Percentiles rank a stretch among this genome's conserved stretches.
Conservation (phyloP, 2,329 filamentous ascomycete genomes). For the Exophiala sp. region DNA sequence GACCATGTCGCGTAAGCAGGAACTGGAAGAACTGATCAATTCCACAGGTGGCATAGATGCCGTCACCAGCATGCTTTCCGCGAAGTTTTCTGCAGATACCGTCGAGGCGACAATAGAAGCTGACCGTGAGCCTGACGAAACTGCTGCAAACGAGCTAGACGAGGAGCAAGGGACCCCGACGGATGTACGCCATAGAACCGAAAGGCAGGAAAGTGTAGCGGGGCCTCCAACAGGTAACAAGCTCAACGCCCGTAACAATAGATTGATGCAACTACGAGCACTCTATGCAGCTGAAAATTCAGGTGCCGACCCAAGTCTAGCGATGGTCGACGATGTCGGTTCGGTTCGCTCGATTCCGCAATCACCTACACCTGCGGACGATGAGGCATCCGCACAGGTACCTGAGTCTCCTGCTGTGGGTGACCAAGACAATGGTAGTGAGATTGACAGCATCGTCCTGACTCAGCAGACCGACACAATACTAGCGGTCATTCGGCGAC, state of each 20-base stretch:
- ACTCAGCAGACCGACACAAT: conserved; percentile 17
- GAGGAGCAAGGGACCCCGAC: neutral
- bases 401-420: neutral
- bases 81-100: neutral
- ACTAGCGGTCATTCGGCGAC: conserved; percentile 8
- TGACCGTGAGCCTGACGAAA: neutral
- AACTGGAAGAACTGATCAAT: conserved; percentile 14
- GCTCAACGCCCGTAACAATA: neutral
- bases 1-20: conserved; percentile 28
- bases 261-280: conserved; percentile 9
- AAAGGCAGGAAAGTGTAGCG: neutral
- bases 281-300: conserved; percentile 1
- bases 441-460: conserved; percentile 3
- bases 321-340: neutral
- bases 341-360: conserved; percentile 11
- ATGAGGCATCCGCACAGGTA: neutral
- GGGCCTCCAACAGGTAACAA: conserved; percentile 1
- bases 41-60: conserved; percentile 14
- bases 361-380: conserved; percentile 10
- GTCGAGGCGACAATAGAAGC: neutral
- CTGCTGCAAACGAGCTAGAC: neutral
- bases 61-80: conserved; percentile 9
- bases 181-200: neutral
- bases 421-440: neutral
- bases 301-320: neutral